Conservation (phyloP, 1,139 yeast genomes). For the Suzukiozyma palmioleophila region DNA sequence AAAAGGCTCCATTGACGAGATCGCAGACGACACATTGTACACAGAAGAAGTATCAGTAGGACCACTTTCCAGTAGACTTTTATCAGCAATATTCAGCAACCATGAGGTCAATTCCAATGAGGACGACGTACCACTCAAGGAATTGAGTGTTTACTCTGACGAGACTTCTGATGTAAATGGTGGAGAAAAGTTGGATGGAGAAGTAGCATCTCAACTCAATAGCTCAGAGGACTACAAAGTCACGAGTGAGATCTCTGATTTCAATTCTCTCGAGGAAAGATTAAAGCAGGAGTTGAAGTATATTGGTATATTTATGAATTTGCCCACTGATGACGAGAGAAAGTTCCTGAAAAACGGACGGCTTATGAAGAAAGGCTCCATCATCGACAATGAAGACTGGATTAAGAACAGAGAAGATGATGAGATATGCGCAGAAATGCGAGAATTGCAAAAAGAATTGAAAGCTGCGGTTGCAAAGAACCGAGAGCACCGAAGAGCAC, state of each 20-base stretch:
- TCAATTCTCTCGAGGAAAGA: constrained; percentile 79
- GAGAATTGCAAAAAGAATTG: constrained; percentile 67
- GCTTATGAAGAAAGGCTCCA: constrained; percentile 20
- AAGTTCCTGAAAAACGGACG: constrained; percentile 20
- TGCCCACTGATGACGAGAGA: constrained; percentile 25
- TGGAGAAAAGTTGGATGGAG: constrained; percentile 14
- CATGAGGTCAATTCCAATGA: constrained; percentile 32
- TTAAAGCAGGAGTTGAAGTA: constrained; percentile 81
- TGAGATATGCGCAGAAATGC: constrained; percentile 82
- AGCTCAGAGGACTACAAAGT: constrained; percentile 34
- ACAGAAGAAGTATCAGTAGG: constrained; percentile 83
- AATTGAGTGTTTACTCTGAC: not conserved
- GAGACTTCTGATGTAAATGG: constrained; percentile 7
- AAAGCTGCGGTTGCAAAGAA: constrained; percentile 60
- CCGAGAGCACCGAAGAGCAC: constrained; percentile 57
- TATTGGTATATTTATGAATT: constrained; percentile 84
- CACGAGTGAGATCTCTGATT: constrained; percentile 48
- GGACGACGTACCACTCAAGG: constrained; percentile 13
- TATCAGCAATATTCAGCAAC: constrained; percentile 71
- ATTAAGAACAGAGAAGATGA: constrained; percentile 83
- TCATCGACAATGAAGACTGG: constrained; percentile 73
- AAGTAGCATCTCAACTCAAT: constrained; percentile 38
- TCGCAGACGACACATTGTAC: constrained; percentile 64
- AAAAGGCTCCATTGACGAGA: constrained; percentile 54
- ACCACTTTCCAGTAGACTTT: constrained; percentile 79